Evolutionary conservation across 2,329 filamentous ascomycete genomes (phyloP), one percentile per base, ranked within the genome.

Genomic region (Boeremia lycopersici): DNA sequence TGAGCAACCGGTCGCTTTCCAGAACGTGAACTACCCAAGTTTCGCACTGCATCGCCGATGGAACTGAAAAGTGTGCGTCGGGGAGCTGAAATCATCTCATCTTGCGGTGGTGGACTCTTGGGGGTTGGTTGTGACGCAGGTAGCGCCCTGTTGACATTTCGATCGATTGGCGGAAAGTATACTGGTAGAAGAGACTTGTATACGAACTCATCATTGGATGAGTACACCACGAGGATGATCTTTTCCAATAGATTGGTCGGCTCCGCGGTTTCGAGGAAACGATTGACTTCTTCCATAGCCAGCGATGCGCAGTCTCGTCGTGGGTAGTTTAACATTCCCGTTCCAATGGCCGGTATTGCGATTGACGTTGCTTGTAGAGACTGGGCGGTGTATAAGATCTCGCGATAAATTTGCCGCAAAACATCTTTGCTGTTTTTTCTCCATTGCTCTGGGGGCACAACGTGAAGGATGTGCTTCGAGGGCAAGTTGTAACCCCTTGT

Each of bases 311-410:
- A 62, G 34, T 72, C 70, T 8, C 62, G 62, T 15, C 52, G 36
- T 12, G 71, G 71, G 39, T 68, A 71, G 7, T 63, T 66, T 4
- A 70, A 57, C 57, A 58, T 60, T 0, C 71, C 72, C 0, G 68
- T 73, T 13, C 72, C 71, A 23, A 75, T 69, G 8, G 65, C 51
- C 3, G 72, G 71, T 28, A 75, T 68, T 0, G 70, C 72, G 11
- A 75, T 59, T 1, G 70, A 72, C 6, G 61, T 63, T 11, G 69
- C 69, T 35, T 61, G 53, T 33, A 74, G 30, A 12, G 59, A 56
- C 2, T 55, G 58, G 1, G 71, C 67, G 13, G 49, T 64, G 11
- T 63, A 56, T 6, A 74, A 48, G 3, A 72, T 53, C 30, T 69
- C 62, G 10, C 64, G 63, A 41, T 73, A 74, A 8, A 73, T 61